A percentile compares a stretch with the other conserved stretches of the same genome.
phyloP scores from a whole-genome alignment of 2,329 filamentous ascomycete species.

The Ophiostoma tasmaniense region DNA sequence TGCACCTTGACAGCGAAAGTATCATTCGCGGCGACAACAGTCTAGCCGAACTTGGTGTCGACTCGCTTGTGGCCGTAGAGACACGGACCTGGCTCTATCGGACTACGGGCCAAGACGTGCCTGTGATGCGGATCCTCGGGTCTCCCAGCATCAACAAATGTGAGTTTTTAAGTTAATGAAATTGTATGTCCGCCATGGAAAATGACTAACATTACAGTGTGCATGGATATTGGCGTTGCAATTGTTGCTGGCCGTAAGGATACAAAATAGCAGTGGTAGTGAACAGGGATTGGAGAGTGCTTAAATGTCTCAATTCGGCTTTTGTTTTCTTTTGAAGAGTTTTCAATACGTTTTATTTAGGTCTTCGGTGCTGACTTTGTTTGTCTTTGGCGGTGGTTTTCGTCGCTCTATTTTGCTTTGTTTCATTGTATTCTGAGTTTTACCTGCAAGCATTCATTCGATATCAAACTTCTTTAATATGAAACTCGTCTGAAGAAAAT shows the following conservation, averaged over 20 bases:
- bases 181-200: no score
- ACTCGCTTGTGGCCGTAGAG: conserved; percentile 35
- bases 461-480: no score
- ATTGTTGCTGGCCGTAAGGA: background rate
- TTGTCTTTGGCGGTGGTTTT: no score
- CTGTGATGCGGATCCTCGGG: conserved; percentile 38
- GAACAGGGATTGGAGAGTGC: background rate
- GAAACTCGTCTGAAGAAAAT: no score
- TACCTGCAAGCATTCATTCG: no score
- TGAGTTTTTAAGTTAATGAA: background rate
- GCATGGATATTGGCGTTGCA: background rate
- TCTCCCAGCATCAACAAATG: conserved; percentile 25
- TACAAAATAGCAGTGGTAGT: no score
- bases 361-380: no score
- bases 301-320: no score
- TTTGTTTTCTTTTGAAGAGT: background rate
- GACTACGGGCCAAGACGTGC: conserved; percentile 33
- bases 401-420: no score
- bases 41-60: conserved; percentile 32
- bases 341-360: background rate
- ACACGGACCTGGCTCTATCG: conserved; percentile 40
- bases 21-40: conserved; percentile 27
- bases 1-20: conserved; percentile 23
- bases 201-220: background rate
- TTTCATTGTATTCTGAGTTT: no score